These are phyloP conservation scores for Amanita jacksonii DNA, from an alignment of 768 basidiomycete genomes.

Conservation along the genomic window DNA sequence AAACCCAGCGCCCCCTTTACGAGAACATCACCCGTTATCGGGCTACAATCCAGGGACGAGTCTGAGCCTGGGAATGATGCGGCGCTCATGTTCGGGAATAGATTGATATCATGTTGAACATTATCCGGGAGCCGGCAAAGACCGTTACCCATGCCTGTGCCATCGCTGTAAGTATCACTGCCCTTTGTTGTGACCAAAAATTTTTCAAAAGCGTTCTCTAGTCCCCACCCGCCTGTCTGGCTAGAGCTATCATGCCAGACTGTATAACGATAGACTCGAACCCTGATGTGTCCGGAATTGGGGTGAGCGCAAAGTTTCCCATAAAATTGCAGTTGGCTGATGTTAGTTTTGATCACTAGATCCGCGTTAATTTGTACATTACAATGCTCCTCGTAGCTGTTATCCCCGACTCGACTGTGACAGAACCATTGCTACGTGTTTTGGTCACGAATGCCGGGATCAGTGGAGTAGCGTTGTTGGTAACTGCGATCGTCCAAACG, in stretches of 20 bases:
- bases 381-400: slow-evolving; percentile 10
- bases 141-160: no score
- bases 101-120: no score
- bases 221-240: no score
- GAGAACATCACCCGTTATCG: no score
- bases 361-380: slow-evolving; percentile 12
- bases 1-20: no score
- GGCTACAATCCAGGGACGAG: no score
- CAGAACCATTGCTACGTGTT: slow-evolving; percentile 8
- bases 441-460: slow-evolving; percentile 10
- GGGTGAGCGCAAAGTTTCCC: not conserved
- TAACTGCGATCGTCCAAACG: slow-evolving; percentile 12
- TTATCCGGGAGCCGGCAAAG: no score
- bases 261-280: not conserved
- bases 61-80: no score
- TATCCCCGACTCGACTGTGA: slow-evolving; percentile 7
- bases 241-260: not conserved
- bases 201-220: no score
- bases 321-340: not conserved
- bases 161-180: no score
- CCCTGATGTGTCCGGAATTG: slow-evolving; percentile 8
- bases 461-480: slow-evolving; percentile 10
- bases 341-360: not conserved
- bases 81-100: no score
- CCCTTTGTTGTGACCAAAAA: no score